Evolutionary conservation across 2,329 filamentous ascomycete species (phyloP).

Genomic region (Fusarium sororula): DNA sequence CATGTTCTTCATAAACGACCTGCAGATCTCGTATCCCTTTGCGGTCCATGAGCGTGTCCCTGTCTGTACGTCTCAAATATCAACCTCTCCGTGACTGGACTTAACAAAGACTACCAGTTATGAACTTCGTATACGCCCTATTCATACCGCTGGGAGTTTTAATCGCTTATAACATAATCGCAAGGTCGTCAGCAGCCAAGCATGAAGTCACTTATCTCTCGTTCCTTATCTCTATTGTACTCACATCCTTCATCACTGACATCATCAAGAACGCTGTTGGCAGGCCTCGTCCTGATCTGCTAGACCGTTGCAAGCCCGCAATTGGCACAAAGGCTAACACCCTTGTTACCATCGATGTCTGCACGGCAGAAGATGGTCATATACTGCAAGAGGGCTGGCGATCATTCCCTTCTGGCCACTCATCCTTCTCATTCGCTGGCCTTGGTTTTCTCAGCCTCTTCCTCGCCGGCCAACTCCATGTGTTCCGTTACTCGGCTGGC

Average conservation of each 20-base stretch:
- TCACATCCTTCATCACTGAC: conserved; percentile 87
- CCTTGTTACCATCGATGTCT: conserved; percentile 73
- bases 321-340: conserved; percentile 56
- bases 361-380: conserved; percentile 75
- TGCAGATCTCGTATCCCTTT: conserved; percentile 85
- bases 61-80: conserved; percentile 65
- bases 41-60: conserved; percentile 85
- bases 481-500: conserved; percentile 58
- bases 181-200: conserved; percentile 76
- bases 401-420: conserved; percentile 84
- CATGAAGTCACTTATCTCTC: conserved; percentile 86
- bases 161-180: conserved; percentile 69
- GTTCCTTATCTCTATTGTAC: conserved; percentile 77
- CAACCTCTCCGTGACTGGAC: neutral
- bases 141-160: conserved; percentile 75
- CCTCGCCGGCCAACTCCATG: conserved; percentile 71
- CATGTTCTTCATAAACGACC: conserved; percentile 90
- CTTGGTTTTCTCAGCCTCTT: conserved; percentile 79
- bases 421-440: conserved; percentile 80
- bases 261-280: conserved; percentile 90
- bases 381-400: conserved; percentile 84
- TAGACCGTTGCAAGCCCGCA: conserved; percentile 81
- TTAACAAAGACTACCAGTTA: conserved; percentile 53
- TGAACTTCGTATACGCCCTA: conserved; percentile 83
- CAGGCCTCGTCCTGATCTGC: conserved; percentile 70